These are phyloP conservation scores for Botrytis medusae DNA, from an alignment of 2,329 filamentous ascomycete genomes.

Conservation along the genomic window DNA sequence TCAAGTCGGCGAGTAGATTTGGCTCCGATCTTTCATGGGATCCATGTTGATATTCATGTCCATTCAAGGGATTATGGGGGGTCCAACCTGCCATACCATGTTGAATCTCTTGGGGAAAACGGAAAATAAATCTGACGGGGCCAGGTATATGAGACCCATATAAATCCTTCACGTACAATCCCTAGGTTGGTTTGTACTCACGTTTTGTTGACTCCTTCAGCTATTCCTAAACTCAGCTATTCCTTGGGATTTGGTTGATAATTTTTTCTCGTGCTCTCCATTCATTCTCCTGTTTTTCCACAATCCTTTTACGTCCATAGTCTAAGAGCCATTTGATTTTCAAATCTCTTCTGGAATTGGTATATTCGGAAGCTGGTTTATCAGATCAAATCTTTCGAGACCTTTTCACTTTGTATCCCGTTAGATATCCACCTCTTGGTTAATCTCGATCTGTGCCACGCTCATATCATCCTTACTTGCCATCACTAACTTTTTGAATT, in stretches of 20 bases:
- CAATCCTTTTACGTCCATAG: neutral
- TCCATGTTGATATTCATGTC: neutral
- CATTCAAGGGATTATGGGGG: neutral
- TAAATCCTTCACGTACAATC: conserved; percentile 4
- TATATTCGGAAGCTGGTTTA: neutral
- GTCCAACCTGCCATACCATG: neutral
- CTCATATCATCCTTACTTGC: neutral
- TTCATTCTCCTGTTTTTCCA: neutral
- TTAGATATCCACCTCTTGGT: neutral
- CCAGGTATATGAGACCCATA: neutral
- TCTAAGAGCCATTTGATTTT: neutral
- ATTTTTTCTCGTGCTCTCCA: neutral
- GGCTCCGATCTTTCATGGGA: neutral
- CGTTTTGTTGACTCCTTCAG: neutral
- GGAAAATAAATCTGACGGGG: neutral
- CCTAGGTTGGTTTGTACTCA: neutral
- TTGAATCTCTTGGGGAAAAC: neutral
- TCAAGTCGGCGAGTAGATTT: neutral
- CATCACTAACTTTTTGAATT: neutral
- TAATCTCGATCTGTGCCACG: neutral
- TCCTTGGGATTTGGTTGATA: neutral
- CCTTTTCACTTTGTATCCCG: neutral
- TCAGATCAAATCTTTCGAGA: neutral
- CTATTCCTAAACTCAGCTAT: neutral
- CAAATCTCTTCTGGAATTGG: neutral